These are phyloP conservation scores for Gossypium davidsonii DNA, from an alignment of 441 rosid genomes.

Conservation along the genomic window DNA sequence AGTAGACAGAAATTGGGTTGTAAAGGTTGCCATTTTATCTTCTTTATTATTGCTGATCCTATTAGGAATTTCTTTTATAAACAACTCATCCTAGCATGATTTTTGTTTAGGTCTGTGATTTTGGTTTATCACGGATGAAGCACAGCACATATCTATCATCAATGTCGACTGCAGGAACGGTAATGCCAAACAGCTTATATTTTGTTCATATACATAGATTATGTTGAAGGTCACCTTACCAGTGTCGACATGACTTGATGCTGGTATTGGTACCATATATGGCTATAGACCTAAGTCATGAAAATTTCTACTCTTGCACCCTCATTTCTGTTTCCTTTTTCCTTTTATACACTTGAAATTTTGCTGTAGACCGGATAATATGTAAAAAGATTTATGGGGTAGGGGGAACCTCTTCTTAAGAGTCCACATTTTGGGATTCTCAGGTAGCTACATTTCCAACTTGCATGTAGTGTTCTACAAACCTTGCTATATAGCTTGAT, in stretches of 20 bases:
- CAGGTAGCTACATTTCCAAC: too few relatives aligned
- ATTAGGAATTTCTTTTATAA: constrained; percentile 3
- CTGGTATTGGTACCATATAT: neutral
- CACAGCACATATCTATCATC: constrained; percentile 88
- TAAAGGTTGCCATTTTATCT: constrained; percentile 46
- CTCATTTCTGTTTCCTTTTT: neutral
- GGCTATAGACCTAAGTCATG: neutral
- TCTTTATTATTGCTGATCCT: neutral
- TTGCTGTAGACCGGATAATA: neutral
- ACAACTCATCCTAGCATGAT: neutral
- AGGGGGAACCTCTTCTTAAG: neutral
- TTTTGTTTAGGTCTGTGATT: constrained; percentile 66
- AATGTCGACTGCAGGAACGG: constrained; percentile 94
- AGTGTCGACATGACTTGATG: neutral
- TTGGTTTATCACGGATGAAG: constrained; percentile 88
- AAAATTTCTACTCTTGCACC: neutral
- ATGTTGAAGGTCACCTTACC: neutral
- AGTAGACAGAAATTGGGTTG: constrained; percentile 94
- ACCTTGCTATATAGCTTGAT: too few relatives aligned
- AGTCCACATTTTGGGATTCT: neutral
- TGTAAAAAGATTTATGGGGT: neutral
- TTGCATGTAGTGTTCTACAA: too few relatives aligned
- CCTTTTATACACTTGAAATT: neutral
- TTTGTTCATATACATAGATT: neutral
- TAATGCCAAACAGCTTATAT: constrained; percentile 26